Conservation (phyloP, 805 yeast genomes). For the Candida pseudofarinosa region DNA sequence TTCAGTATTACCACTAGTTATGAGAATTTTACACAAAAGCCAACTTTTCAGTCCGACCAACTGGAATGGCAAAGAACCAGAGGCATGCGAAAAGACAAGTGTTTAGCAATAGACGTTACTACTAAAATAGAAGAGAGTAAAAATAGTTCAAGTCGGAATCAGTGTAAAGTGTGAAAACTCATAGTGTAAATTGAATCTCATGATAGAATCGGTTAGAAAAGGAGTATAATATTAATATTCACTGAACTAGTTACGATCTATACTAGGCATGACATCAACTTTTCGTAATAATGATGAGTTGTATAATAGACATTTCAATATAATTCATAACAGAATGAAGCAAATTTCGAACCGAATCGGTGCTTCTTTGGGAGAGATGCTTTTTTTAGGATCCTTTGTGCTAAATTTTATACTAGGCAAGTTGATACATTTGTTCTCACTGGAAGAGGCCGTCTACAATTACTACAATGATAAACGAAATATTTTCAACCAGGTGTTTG, state of each 20-base stretch:
- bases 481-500: constrained; percentile 67
- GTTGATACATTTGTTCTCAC: constrained; percentile 41
- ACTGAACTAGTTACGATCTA: not conserved
- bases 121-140: not conserved
- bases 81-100: not conserved
- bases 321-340: not conserved
- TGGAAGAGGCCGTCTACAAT: constrained; percentile 43
- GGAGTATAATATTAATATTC: not conserved
- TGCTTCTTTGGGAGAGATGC: constrained; percentile 21
- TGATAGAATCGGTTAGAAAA: too few relatives aligned
- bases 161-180: too few relatives aligned
- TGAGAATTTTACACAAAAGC: too few relatives aligned
- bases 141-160: not conserved
- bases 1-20: too few relatives aligned
- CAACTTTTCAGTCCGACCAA: too few relatives aligned
- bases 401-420: constrained; percentile 50
- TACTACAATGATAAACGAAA: constrained; percentile 63
- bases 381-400: constrained; percentile 29
- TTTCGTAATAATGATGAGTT: constrained; percentile 6
- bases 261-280: not conserved
- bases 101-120: not conserved
- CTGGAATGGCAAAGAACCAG: not conserved
- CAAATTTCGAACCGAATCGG: constrained; percentile 5
- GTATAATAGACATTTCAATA: constrained; percentile 8
- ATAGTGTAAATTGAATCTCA: too few relatives aligned